Evolutionary conservation across 306 rosid genomes (phyloP).

Genomic region (Mimosa bimucronata): DNA sequence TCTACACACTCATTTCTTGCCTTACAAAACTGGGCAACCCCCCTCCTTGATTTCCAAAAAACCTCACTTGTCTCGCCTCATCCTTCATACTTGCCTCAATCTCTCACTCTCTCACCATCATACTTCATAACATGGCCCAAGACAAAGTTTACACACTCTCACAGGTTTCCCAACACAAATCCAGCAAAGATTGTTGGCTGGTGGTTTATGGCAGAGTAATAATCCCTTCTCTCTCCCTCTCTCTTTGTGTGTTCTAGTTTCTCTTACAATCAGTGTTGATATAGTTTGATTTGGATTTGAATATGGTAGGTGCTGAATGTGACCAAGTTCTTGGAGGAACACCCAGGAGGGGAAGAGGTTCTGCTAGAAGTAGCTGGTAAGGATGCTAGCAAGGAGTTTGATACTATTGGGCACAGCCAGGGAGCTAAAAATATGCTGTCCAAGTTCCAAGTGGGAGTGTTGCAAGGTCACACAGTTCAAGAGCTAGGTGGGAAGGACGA

Average conservation of each 20-base stretch:
- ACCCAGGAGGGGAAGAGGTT: slow-evolving; percentile 73
- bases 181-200: slow-evolving; percentile 57
- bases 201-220: slow-evolving; percentile 68
- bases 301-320: slow-evolving; percentile 57
- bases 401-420: slow-evolving; percentile 57
- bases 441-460: slow-evolving; percentile 62
- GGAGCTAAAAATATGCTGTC: slow-evolving; percentile 49
- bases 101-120: neutral
- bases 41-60: neutral
- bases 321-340: slow-evolving; percentile 61
- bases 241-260: neutral
- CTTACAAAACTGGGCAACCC: slow-evolving; percentile 24
- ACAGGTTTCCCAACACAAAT: slow-evolving; percentile 65
- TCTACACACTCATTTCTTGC: neutral
- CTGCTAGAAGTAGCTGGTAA: slow-evolving; percentile 54
- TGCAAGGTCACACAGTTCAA: slow-evolving; percentile 48
- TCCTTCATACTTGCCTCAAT: neutral
- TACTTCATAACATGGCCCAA: slow-evolving; percentile 43
- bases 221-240: slow-evolving; percentile 10
- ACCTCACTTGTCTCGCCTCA: neutral
- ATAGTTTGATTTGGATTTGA: neutral
- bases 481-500: slow-evolving; percentile 41
- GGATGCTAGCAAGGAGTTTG: slow-evolving; percentile 63
- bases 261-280: neutral
- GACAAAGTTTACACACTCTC: slow-evolving; percentile 49